These are phyloP conservation scores for Arabidopsis lyrata DNA, from an alignment of 441 rosid genomes.

Conservation along the genomic window DNA sequence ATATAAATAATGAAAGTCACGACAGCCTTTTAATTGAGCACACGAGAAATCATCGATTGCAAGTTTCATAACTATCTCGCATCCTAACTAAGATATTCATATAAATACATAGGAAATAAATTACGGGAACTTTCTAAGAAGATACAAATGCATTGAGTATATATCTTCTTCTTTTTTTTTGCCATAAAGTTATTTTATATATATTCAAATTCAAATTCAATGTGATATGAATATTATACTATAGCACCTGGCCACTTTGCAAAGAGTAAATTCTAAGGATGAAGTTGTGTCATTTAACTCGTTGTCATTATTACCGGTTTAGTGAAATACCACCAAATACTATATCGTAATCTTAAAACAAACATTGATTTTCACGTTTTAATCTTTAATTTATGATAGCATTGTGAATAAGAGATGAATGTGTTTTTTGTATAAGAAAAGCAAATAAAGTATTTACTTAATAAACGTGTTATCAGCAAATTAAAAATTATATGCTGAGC, in stretches of 20 bases:
- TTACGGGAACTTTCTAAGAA: too few relatives aligned
- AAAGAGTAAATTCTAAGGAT: conserved; percentile 2
- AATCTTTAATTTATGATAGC: background rate
- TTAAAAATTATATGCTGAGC: background rate
- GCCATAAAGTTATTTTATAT: background rate
- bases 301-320: background rate
- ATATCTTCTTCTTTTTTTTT: background rate
- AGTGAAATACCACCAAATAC: too few relatives aligned
- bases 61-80: conserved; percentile 1
- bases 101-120: too few relatives aligned
- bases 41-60: conserved; percentile 30
- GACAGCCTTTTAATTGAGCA: background rate
- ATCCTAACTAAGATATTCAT: background rate
- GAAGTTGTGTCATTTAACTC: background rate
- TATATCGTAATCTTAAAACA: too few relatives aligned
- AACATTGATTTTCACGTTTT: too few relatives aligned
- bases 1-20: background rate
- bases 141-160: background rate
- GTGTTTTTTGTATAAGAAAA: background rate
- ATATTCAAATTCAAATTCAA: too few relatives aligned
- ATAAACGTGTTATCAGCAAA: background rate
- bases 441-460: background rate
- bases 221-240: background rate
- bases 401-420: background rate
- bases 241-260: background rate